These are phyloP conservation scores for Earliella scabrosa DNA, from an alignment of 1,284 basidiomycete genomes.

Conservation along the genomic window DNA sequence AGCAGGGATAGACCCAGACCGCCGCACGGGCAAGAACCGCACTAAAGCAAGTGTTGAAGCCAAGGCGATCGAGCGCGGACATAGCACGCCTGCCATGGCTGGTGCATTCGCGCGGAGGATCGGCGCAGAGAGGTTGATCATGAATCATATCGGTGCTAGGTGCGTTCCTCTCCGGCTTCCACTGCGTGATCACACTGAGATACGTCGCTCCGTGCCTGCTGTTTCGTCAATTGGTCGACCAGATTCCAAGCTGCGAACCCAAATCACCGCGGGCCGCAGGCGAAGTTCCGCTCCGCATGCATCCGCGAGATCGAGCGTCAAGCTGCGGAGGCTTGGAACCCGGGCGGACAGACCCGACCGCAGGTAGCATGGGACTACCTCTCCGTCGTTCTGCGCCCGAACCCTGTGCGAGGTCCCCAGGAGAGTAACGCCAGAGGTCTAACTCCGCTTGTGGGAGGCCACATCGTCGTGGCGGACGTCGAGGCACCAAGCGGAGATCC, in stretches of 20 bases:
- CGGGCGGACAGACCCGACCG: constrained; percentile 40
- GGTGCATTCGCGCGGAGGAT: constrained; percentile 77
- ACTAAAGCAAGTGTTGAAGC: constrained; percentile 52
- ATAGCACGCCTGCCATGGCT: constrained; percentile 85
- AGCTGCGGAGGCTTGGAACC: constrained; percentile 62
- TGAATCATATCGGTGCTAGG: constrained; percentile 87
- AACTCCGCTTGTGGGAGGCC: too few species aligned
- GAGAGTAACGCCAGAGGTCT: too few species aligned
- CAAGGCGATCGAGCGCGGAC: constrained; percentile 71
- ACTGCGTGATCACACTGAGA: constrained; percentile 26
- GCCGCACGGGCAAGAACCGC: constrained; percentile 43
- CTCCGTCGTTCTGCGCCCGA: constrained; percentile 53
- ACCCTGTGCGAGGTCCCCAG: constrained; percentile 1
- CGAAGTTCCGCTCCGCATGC: constrained; percentile 45
- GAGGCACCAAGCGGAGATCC: too few species aligned
- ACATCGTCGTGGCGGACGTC: too few species aligned
- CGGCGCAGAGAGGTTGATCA: constrained; percentile 66
- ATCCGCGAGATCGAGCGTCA: constrained; percentile 70
- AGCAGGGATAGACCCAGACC: constrained; percentile 47
- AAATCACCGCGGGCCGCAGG: constrained; percentile 39
- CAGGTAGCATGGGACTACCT: constrained; percentile 74
- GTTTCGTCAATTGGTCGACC: constrained; percentile 14
- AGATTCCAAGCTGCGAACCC: constrained; percentile 42
- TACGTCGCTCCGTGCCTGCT: constrained; percentile 9
- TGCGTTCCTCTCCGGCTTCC: constrained; percentile 33